Evolutionary conservation across 176 grass and related monocot genomes (phyloP).

Genomic region (Alloteropsis semialata): DNA sequence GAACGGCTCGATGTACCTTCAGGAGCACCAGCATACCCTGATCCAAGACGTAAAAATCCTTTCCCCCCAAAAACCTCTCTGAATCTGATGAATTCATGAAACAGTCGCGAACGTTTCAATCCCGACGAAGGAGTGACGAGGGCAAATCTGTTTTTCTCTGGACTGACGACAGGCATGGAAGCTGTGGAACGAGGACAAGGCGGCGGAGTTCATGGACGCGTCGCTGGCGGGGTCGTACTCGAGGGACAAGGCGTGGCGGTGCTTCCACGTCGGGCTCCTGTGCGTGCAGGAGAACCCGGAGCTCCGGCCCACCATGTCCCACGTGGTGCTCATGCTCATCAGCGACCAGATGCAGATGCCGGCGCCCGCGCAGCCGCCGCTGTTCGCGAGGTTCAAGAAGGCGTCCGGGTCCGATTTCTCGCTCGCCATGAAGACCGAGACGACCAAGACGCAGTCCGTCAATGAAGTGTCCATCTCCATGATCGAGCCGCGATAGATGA

Average conservation of each 20-base stretch:
- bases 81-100: too few relatives aligned
- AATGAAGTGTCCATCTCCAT: slow-evolving; percentile 78
- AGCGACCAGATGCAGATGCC: slow-evolving; percentile 55
- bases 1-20: slow-evolving; percentile 64
- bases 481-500: slow-evolving; percentile 57
- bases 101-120: background rate
- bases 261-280: slow-evolving; percentile 69
- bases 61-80: background rate
- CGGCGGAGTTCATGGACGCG: slow-evolving; percentile 66
- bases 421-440: slow-evolving; percentile 41
- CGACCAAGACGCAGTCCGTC: slow-evolving; percentile 55
- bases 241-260: slow-evolving; percentile 49
- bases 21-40: slow-evolving; percentile 55
- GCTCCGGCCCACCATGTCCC: slow-evolving; percentile 80
- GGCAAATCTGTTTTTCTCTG: background rate
- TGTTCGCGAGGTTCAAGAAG: slow-evolving; percentile 32
- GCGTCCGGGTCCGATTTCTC: slow-evolving; percentile 38
- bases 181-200: slow-evolving; percentile 58
- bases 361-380: slow-evolving; percentile 39
- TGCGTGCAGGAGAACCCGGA: slow-evolving; percentile 84
- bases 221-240: slow-evolving; percentile 45
- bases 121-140: background rate
- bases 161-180: slow-evolving; percentile 61
- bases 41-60: slow-evolving; percentile 49
- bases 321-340: slow-evolving; percentile 67